Conservation (phyloP, 2,329 filamentous ascomycete genomes). For the Macrophomina pseudophaseolina region DNA sequence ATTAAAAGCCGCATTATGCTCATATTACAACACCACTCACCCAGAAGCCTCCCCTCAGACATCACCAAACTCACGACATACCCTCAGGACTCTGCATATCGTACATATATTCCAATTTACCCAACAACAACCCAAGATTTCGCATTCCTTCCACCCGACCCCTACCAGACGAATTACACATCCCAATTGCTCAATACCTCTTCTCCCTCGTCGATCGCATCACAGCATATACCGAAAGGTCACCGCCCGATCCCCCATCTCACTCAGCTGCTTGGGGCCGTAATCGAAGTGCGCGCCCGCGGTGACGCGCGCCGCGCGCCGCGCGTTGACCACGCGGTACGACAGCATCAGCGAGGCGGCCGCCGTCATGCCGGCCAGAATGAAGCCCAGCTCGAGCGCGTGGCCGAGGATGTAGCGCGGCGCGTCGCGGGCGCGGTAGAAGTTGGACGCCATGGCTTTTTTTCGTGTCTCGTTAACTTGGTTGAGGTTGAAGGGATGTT, state of each 20-base stretch:
- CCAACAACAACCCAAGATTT: too few relatives aligned
- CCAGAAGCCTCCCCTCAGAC: too few relatives aligned
- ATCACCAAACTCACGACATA: too few relatives aligned
- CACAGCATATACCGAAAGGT: conserved; percentile 68
- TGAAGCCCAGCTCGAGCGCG: conserved; percentile 57
- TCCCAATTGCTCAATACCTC: too few relatives aligned
- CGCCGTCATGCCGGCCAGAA: conserved; percentile 53
- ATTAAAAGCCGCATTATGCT: too few relatives aligned
- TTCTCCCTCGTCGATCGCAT: conserved; percentile 8
- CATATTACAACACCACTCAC: too few relatives aligned
- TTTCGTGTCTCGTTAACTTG: too few relatives aligned
- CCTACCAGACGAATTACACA: too few relatives aligned
- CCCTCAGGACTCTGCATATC: too few relatives aligned
- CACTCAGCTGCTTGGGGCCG: conserved; percentile 60
- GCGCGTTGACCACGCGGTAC: conserved; percentile 65
- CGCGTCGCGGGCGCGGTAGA: conserved; percentile 62
- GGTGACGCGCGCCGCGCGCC: conserved; percentile 49
- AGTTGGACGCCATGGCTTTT: conserved; percentile 71
- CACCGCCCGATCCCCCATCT: conserved; percentile 64
- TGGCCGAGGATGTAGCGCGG: conserved; percentile 59
- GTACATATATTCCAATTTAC: too few relatives aligned
- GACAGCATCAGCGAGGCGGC: conserved; percentile 52
- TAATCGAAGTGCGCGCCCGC: conserved; percentile 46
- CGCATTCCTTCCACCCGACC: too few relatives aligned
- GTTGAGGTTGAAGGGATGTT: too few relatives aligned